These are phyloP conservation scores for Gomphus sp. DNA, from an alignment of 1,284 basidiomycete genomes.

Conservation along the genomic window DNA sequence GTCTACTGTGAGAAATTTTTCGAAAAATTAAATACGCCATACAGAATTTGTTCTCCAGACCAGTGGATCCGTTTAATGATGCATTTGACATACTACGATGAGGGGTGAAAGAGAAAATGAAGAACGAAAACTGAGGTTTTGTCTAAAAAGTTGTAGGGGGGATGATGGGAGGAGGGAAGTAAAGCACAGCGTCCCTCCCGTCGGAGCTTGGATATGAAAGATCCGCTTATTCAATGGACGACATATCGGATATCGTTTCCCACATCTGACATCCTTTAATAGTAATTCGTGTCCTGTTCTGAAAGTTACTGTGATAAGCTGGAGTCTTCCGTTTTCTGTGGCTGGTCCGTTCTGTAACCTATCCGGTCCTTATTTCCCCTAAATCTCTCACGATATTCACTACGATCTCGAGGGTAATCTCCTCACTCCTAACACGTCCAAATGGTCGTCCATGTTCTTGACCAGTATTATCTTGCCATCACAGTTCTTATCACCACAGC, in stretches of 20 bases:
- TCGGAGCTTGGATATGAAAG: constrained; percentile 6
- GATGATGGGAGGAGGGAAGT: constrained; percentile 10
- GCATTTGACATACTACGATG: constrained; percentile 76
- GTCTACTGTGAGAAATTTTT: neutral
- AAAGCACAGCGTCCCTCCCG: neutral
- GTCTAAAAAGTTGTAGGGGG: constrained; percentile 11
- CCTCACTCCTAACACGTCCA: neutral
- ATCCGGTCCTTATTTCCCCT: neutral
- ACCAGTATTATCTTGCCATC: constrained; percentile 57
- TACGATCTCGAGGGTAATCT: neutral
- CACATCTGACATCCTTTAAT: neutral
- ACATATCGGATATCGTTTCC: neutral
- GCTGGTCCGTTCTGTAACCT: neutral
- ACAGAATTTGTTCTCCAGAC: constrained; percentile 81
- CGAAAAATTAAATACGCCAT: constrained; percentile 22
- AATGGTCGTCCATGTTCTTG: constrained; percentile 40
- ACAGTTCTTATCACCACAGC: constrained; percentile 58
- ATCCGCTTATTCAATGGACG: neutral
- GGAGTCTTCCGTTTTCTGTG: neutral
- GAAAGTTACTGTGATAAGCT: neutral
- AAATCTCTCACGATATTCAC: neutral
- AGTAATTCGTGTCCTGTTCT: neutral
- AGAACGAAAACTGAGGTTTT: constrained; percentile 11
- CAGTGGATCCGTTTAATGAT: constrained; percentile 69
- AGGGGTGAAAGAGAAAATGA: constrained; percentile 10